Base-by-base conservation (phyloP, 768 basidiomycete genomes). In the Russula sp. region DNA sequence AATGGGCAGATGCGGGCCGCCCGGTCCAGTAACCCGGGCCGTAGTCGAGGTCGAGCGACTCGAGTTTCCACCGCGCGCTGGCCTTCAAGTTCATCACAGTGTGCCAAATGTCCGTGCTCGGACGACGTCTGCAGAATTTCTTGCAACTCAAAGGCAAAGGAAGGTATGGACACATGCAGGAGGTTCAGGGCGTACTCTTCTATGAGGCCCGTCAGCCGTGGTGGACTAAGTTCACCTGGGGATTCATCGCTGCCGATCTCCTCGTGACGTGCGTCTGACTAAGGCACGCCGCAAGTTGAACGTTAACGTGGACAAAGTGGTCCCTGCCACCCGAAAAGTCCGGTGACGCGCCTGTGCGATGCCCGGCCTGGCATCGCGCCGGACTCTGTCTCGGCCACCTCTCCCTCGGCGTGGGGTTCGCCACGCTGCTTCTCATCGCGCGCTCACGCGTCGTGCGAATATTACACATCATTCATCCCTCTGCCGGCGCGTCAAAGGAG, bases 301-400 rank as follows among this genome's bases (percentile, higher is more conserved):
- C 67, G 56, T 27, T 66, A 18, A 66, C 65, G 22, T 68, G 67
- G 67, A 57, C 55, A 27, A 63, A 61, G 32, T 68, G 67, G 67
- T 63, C 58, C 3, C 18, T 55, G 2, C 64, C 55, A 16, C 66
- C 16, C n/a, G n/a, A n/a, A n/a, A n/a, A n/a, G n/a, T n/a, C n/a
- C n/a, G n/a, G n/a, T n/a, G n/a, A n/a, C n/a, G 42, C 16, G n/a
- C 53, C 58, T 44, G 49, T 39, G 22, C 62, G 45, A 18, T 61
- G 61, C 5, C 66, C 67, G 4, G 35, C 59, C 6, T 68, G 67
- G 67, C 65, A 63, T 58, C 67, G 67, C 56, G 61, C 62, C 9
- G 65, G 61, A 13, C 65, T 58, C n/a, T n/a, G 58, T 35, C 48
- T 56, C 5, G 51, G 44, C 8, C 65, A 68, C 42, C 49, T 68